These are phyloP conservation scores for Xylariaceae sp. DNA, from an alignment of 2,329 filamentous ascomycete genomes.

Conservation along the genomic window DNA sequence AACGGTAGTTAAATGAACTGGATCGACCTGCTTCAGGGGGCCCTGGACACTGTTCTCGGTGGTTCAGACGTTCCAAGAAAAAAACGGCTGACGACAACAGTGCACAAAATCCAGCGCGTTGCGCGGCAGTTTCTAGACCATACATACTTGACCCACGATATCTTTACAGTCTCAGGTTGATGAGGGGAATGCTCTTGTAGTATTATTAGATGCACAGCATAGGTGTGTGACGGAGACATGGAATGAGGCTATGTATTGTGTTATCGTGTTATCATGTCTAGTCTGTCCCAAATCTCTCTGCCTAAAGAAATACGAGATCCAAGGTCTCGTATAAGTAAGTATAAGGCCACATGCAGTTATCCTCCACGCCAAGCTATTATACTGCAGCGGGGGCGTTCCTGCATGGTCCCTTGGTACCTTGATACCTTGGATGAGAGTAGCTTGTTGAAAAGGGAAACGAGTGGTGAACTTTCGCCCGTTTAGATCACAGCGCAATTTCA, in stretches of 20 bases:
- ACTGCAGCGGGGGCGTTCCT: slow-evolving; percentile 13
- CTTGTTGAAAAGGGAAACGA: not conserved
- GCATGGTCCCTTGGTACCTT: slow-evolving; percentile 12
- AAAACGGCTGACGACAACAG: too few relatives aligned
- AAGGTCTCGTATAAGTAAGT: slow-evolving; percentile 22
- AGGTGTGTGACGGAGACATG: slow-evolving; percentile 1
- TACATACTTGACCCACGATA: slow-evolving; percentile 1
- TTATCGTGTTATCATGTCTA: slow-evolving; percentile 7
- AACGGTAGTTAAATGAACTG: slow-evolving; percentile 17
- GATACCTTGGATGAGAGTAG: not conserved
- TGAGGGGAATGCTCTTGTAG: not conserved
- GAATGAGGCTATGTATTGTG: too few relatives aligned
- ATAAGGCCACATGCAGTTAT: slow-evolving; percentile 25
- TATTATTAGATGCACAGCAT: too few relatives aligned
- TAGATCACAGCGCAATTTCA: too few relatives aligned
- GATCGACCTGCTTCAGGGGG: slow-evolving; percentile 9
- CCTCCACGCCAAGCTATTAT: slow-evolving; percentile 26
- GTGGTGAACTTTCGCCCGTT: too few relatives aligned
- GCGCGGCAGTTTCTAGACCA: not conserved
- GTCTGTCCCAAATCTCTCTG: not conserved
- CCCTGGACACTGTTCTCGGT: not conserved
- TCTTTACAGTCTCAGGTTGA: slow-evolving; percentile 10
- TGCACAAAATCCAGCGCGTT: too few relatives aligned
- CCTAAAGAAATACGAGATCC: slow-evolving; percentile 27
- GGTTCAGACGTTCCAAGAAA: not conserved